phyloP scores from a whole-genome alignment of 805 yeast genomes.

The Starmerella roubikii region DNA sequence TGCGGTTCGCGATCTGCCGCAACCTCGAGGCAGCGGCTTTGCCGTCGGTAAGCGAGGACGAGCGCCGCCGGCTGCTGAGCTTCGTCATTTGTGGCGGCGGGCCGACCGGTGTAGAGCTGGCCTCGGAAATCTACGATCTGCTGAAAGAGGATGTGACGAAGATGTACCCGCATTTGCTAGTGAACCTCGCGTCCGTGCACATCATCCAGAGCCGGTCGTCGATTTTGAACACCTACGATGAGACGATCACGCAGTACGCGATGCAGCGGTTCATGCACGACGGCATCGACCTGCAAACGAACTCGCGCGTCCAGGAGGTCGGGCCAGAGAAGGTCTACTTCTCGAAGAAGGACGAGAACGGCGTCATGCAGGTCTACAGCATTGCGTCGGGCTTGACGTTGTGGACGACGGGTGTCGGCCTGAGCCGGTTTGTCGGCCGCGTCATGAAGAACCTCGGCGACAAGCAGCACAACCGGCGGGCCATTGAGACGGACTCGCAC shows the following conservation, averaged over 20 bases:
- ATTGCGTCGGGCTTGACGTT: conserved; percentile 55
- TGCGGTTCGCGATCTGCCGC: conserved; percentile 41
- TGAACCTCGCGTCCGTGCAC: conserved; percentile 53
- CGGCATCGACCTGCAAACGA: conserved; percentile 46
- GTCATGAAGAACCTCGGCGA: conserved; percentile 37
- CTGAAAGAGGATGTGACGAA: conserved; percentile 50
- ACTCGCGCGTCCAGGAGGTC: conserved; percentile 49
- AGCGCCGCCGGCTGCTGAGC: conserved; percentile 44
- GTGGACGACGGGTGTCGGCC: conserved; percentile 69
- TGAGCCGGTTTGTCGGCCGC: conserved; percentile 45
- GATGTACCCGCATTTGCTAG: conserved; percentile 43
- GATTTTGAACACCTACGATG: conserved; percentile 55
- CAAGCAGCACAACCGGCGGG: conserved; percentile 47
- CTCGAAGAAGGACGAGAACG: conserved; percentile 33
- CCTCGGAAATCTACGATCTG: conserved; percentile 56
- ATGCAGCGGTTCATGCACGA: conserved; percentile 50
- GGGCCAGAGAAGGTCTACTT: conserved; percentile 45
- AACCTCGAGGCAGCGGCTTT: conserved; percentile 49
- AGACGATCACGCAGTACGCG: conserved; percentile 50
- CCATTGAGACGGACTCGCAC: conserved; percentile 67
- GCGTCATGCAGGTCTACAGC: conserved; percentile 30
- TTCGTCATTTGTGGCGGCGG: conserved; percentile 67
- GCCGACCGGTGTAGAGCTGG: conserved; percentile 63
- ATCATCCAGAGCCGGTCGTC: conserved; percentile 56
- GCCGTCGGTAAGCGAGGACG: conserved; percentile 51